Percentiles rank a stretch among this genome's conserved stretches.
phyloP scores from a whole-genome alignment of 2,329 filamentous ascomycete species.

The Madurella fahalii region DNA sequence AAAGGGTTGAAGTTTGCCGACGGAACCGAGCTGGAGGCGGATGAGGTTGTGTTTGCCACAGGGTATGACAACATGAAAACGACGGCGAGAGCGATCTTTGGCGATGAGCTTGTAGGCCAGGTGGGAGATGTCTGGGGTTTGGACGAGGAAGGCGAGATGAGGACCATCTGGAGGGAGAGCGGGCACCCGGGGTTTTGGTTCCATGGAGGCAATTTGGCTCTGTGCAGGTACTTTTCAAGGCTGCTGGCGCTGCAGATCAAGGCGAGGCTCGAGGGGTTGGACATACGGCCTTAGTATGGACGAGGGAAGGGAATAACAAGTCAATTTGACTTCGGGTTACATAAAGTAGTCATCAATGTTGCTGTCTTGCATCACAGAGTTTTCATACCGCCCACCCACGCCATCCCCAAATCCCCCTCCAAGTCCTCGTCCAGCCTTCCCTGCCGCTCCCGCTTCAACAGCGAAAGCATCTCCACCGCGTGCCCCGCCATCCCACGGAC shows the following conservation, averaged over 20 bases:
- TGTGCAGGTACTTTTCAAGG: slow-evolving; percentile 58
- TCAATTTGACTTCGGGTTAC: too few species aligned
- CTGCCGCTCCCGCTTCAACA: neutral
- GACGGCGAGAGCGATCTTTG: slow-evolving; percentile 57
- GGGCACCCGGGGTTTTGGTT: slow-evolving; percentile 64
- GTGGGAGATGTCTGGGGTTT: slow-evolving; percentile 60
- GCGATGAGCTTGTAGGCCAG: slow-evolving; percentile 55
- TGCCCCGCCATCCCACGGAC: neutral
- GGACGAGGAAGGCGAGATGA: slow-evolving; percentile 53
- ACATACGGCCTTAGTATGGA: neutral
- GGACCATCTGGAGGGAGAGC: slow-evolving; percentile 54
- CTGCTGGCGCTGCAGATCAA: slow-evolving; percentile 51
- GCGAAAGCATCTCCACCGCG: neutral
- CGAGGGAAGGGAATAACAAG: neutral
- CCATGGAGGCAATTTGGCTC: slow-evolving; percentile 60
- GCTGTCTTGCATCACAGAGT: too few species aligned
- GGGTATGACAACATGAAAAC: slow-evolving; percentile 67
- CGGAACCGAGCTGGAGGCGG: slow-evolving; percentile 53
- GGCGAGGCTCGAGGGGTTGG: slow-evolving; percentile 34
- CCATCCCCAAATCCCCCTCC: neutral
- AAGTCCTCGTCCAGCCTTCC: slow-evolving; percentile 25
- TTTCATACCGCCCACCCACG: neutral
- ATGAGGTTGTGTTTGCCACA: slow-evolving; percentile 61
- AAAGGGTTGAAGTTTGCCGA: slow-evolving; percentile 48
- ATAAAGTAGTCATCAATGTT: too few species aligned